Base-by-base conservation (phyloP, 352 stramenopile species). In the Saprolegnia parasitica region DNA sequence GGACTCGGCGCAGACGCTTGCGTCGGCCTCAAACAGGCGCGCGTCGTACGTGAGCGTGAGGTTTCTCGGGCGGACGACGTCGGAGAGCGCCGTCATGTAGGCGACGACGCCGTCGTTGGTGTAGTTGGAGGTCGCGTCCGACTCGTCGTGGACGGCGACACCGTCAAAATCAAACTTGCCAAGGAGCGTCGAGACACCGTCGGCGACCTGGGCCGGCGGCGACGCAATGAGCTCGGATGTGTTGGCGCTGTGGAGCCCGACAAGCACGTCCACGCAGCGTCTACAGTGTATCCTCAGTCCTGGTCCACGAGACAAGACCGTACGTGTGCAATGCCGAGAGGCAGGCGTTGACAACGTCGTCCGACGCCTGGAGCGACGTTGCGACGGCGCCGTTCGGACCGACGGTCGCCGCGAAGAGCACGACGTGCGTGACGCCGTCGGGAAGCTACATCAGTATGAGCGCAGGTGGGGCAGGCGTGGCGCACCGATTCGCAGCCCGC, bases 81-180 rank as follows among this genome's bases (percentile, higher is more conserved):
- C 1, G 3, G 63, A 70, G 4, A 70, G 63, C 15, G 63, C 63
- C 20, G 63, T 70, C 63, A 70, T 70, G 54, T 70, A 70, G 18
- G 63, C 11, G 18, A 70, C 21, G 1, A 46, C 55, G 9, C 29
- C 54, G 15, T 13, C 29, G n/a, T 9, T 35, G 6, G 62, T 42
- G 35, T 60, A 60, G 35, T 60, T 60, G 52, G 24, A 21, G 52
- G 13, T 60, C 35, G 11, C 13, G 35, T 60, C 52, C 35, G 40
- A 58, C 46, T 61, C 11, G 40, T 70, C 63, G 29, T 70, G 63
- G 63, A 70, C 54, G 16, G 46, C 21, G 23, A 70, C 39, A 32
- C 63, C 63, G 37, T 70, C 63, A 21, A 70, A 40, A 32, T 70
- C 55, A 37, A 70, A 70, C 42, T 70, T 70, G 11, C 46, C 13